Evolutionary conservation across 768 basidiomycete genomes (phyloP).

Genomic region (Cyclocybe cylindracea): DNA sequence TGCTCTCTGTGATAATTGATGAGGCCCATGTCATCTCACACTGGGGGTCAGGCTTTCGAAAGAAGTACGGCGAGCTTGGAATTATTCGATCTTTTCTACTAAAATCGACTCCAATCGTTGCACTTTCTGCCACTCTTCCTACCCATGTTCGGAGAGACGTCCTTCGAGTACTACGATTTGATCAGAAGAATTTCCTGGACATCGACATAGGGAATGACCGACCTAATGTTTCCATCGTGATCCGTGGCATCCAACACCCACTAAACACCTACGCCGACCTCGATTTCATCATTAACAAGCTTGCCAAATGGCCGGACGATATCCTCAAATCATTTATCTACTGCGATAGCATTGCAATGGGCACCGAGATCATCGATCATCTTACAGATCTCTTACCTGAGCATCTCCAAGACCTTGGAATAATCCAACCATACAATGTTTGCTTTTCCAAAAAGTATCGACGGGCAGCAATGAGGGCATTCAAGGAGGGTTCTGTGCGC

Average conservation of each 20-base stretch:
- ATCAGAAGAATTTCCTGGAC: conserved; percentile 12
- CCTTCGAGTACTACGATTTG: conserved; percentile 25
- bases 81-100: conserved; percentile 30
- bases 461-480: conserved; percentile 19
- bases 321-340: conserved; percentile 31
- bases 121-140: conserved; percentile 35
- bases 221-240: conserved; percentile 30
- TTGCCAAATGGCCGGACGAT: conserved; percentile 6
- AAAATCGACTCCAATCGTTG: conserved; percentile 26
- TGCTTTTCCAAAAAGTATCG: conserved; percentile 21
- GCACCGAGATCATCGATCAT: conserved; percentile 24
- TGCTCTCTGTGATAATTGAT: conserved; percentile 31
- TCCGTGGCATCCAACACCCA: conserved; percentile 33
- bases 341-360: conserved; percentile 24
- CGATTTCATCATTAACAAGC: conserved; percentile 28
- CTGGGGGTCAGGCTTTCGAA: conserved; percentile 36
- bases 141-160: conserved; percentile 25
- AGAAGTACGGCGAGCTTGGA: conserved; percentile 27
- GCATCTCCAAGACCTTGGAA: conserved; percentile 7
- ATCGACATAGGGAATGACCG: conserved; percentile 34
- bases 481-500: conserved; percentile 24
- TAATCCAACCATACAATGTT: conserved; percentile 29
- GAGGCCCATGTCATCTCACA: conserved; percentile 39
- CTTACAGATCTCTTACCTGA: conserved; percentile 16
- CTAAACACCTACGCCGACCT: conserved; percentile 32